Percentiles rank a stretch among this genome's conserved stretches.
Evolutionary conservation across 2,329 filamentous ascomycete genomes (phyloP).

Genomic region (Penicillium sp.): DNA sequence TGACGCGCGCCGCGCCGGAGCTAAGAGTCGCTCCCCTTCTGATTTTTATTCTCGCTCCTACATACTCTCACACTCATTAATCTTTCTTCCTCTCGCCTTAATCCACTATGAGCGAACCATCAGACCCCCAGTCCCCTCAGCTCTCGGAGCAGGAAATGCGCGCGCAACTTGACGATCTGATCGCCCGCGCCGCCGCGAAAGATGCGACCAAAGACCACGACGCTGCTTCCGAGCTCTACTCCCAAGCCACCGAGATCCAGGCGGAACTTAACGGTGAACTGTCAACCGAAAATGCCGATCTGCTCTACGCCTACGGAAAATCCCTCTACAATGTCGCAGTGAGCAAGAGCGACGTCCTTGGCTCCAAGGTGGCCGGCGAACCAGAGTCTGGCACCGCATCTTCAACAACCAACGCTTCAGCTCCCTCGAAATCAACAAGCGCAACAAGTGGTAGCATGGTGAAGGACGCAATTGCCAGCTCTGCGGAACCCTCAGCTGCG

Average conservation of each 20-base stretch:
- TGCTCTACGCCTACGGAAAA: conserved; percentile 92
- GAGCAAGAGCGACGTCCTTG: conserved; percentile 90
- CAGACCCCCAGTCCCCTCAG: conserved; percentile 18
- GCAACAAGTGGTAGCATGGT: conserved; percentile 24
- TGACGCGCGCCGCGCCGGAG: conserved; percentile 6
- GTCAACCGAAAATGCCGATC: conserved; percentile 84
- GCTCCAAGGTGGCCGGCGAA: conserved; percentile 70
- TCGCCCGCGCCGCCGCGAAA: conserved; percentile 76
- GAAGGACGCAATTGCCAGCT: conserved; percentile 29
- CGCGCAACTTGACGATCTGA: conserved; percentile 74
- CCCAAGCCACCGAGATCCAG: conserved; percentile 85
- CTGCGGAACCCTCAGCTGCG: conserved; percentile 15
- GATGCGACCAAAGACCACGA: conserved; percentile 89
- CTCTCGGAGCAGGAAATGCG: conserved; percentile 42
- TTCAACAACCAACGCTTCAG: conserved; percentile 40
- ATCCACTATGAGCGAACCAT: conserved; percentile 29
- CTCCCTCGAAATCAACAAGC: conserved; percentile 17
- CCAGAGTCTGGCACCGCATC: conserved; percentile 54
- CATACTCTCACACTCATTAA: neutral
- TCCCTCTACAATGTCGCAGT: conserved; percentile 93
- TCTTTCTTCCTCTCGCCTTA: neutral
- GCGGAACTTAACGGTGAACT: conserved; percentile 91
- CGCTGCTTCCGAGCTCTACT: conserved; percentile 83
- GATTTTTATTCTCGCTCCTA: neutral
- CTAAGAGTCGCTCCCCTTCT: neutral